A percentile compares a stretch with the other conserved stretches of the same genome.
phyloP scores from a whole-genome alignment of 257 asterid genomes.

The Paulownia fortunei region DNA sequence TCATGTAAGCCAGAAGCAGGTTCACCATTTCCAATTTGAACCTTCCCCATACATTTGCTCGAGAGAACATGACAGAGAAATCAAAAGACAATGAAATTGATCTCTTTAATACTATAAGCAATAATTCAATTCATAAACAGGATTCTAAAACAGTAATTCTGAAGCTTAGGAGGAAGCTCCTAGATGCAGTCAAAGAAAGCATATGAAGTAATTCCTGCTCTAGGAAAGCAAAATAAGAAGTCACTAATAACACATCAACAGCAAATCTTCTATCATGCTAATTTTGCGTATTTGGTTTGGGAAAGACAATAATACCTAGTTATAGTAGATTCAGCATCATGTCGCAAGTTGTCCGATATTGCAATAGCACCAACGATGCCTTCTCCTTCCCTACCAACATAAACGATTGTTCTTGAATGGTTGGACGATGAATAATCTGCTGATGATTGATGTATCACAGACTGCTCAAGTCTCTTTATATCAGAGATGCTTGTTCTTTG shows the following conservation, averaged over 20 bases:
- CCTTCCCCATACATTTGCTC: not conserved
- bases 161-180: not conserved
- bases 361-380: slow-evolving; percentile 93
- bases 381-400: slow-evolving; percentile 95
- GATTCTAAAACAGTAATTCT: not conserved
- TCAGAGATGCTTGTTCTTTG: slow-evolving; percentile 54
- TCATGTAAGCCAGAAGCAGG: slow-evolving; percentile 27
- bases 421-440: slow-evolving; percentile 56
- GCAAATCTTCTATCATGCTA: not conserved
- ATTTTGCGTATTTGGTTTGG: slow-evolving; percentile 1
- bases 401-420: slow-evolving; percentile 85
- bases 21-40: not conserved
- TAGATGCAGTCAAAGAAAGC: not conserved
- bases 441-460: slow-evolving; percentile 62
- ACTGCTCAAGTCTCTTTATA: slow-evolving; percentile 69
- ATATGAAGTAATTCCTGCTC: not conserved
- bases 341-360: slow-evolving; percentile 78
- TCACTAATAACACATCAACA: not conserved
- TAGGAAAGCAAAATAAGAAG: not conserved
- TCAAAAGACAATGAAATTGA: not conserved
- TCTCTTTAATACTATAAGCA: not conserved
- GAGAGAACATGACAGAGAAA: not conserved
- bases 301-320: slow-evolving; percentile 53
- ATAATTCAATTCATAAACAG: not conserved
- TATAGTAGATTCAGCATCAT: slow-evolving; percentile 80